Conservation (phyloP, 2,329 filamentous ascomycete genomes). For the Cryphonectria japonica region DNA sequence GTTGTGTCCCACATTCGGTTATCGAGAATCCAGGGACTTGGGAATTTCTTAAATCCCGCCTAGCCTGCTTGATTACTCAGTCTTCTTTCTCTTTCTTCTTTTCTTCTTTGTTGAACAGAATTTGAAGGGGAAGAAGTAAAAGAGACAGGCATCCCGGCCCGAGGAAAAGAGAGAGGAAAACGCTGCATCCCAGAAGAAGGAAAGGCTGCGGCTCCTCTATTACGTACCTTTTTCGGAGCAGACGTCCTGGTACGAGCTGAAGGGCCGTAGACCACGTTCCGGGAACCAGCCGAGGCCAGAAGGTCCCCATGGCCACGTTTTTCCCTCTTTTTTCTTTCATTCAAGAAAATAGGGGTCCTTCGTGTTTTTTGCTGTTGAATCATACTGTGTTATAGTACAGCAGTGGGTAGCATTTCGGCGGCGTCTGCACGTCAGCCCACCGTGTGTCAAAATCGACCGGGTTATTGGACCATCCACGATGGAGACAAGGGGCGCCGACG, state of each 20-base stretch:
- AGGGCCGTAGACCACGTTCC: slow-evolving; percentile 14
- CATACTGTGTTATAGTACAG: not conserved
- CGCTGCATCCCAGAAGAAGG: not conserved
- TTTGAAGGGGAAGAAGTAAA: not conserved
- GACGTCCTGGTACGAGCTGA: slow-evolving; percentile 15
- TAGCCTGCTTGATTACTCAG: not conserved
- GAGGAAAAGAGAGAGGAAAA: not conserved
- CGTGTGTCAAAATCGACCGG: slow-evolving; percentile 14
- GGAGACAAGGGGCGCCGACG: not conserved
- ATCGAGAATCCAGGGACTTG: slow-evolving; percentile 5
- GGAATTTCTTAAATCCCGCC: slow-evolving; percentile 11
- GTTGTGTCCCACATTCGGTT: slow-evolving; percentile 4
- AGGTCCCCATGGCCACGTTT: slow-evolving; percentile 23
- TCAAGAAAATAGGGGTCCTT: slow-evolving; percentile 23
- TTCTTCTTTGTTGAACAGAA: not conserved
- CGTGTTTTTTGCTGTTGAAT: not conserved
- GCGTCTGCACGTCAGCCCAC: not conserved
- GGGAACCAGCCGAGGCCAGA: slow-evolving; percentile 22
- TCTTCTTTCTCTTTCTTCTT: not conserved
- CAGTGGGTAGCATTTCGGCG: not conserved
- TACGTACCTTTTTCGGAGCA: slow-evolving; percentile 26
- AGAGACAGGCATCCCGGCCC: not conserved
- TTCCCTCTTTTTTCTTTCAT: not conserved
- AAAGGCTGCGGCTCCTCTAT: slow-evolving; percentile 1
- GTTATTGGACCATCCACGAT: not conserved